phyloP scores from a whole-genome alignment of 129 eudicot species.

The Flaveria ramosissima region DNA sequence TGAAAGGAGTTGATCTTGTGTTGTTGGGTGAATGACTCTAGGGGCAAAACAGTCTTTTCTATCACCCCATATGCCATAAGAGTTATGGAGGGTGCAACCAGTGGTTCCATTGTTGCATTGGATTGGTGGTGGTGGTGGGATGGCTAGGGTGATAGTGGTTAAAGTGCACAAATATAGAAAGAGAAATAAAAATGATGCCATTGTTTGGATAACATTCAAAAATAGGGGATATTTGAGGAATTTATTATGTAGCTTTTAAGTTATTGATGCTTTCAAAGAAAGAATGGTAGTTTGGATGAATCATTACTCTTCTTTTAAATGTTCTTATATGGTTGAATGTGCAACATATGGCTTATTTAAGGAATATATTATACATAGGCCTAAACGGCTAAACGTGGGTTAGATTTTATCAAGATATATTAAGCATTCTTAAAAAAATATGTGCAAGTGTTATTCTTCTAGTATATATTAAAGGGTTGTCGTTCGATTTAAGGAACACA shows the following conservation, averaged over 20 bases:
- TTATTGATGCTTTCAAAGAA: slow-evolving; percentile 17
- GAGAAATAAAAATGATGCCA: neutral
- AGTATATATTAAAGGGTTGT: too few relatives aligned
- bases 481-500: too few relatives aligned
- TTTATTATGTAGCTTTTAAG: slow-evolving; percentile 2
- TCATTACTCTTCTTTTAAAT: too few relatives aligned
- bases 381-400: too few relatives aligned
- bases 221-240: slow-evolving; percentile 7
- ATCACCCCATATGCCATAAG: slow-evolving; percentile 81
- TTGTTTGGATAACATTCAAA: neutral
- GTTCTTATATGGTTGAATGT: neutral
- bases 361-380: too few relatives aligned
- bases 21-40: slow-evolving; percentile 53
- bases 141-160: slow-evolving; percentile 36
- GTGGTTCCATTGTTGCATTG: slow-evolving; percentile 39
- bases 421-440: too few relatives aligned
- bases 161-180: slow-evolving; percentile 21
- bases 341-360: too few relatives aligned
- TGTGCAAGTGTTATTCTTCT: too few relatives aligned
- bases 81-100: slow-evolving; percentile 63
- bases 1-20: slow-evolving; percentile 57
- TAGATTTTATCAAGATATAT: too few relatives aligned
- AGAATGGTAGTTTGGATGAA: neutral
- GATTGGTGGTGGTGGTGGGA: slow-evolving; percentile 61
- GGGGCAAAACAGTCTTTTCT: slow-evolving; percentile 54